Evolutionary conservation across 2,329 filamentous ascomycete species (phyloP).

Genomic region (Aureobasidium sp.): DNA sequence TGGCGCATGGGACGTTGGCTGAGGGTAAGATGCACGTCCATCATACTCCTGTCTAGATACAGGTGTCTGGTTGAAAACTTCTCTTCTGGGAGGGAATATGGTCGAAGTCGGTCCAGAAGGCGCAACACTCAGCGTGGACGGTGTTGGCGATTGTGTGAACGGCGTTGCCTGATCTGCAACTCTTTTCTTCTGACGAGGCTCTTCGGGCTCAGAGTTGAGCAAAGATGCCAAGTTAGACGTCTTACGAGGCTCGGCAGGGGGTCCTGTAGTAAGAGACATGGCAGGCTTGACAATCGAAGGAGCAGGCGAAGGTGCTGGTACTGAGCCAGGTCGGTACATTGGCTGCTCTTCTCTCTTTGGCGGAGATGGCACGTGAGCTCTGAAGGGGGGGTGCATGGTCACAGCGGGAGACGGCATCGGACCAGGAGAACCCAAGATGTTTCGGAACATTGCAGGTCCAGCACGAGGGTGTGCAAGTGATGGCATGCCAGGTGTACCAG

Average conservation of each 20-base stretch:
- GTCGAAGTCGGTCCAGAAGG: background rate
- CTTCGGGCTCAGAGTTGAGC: slow-evolving; percentile 30
- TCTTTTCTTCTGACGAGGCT: slow-evolving; percentile 28
- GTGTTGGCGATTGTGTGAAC: slow-evolving; percentile 18
- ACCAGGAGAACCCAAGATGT: slow-evolving; percentile 17
- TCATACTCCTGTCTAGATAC: slow-evolving; percentile 15
- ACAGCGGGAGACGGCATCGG: slow-evolving; percentile 13
- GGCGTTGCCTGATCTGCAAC: slow-evolving; percentile 22
- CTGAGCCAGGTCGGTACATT: slow-evolving; percentile 24
- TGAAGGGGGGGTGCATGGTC: slow-evolving; percentile 16
- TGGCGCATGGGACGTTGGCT: slow-evolving; percentile 8
- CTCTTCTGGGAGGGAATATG: background rate
- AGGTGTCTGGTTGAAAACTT: slow-evolving; percentile 17
- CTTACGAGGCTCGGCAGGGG: slow-evolving; percentile 30
- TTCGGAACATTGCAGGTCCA: slow-evolving; percentile 17
- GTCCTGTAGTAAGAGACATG: slow-evolving; percentile 16
- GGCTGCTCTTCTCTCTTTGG: slow-evolving; percentile 25
- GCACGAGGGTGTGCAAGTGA: slow-evolving; percentile 17
- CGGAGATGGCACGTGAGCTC: slow-evolving; percentile 23
- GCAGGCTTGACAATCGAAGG: slow-evolving; percentile 19
- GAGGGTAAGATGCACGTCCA: slow-evolving; percentile 6
- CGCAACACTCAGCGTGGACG: slow-evolving; percentile 3
- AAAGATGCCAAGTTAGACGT: slow-evolving; percentile 31
- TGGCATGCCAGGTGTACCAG: slow-evolving; percentile 23
- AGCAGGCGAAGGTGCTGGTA: slow-evolving; percentile 20